Base-by-base conservation (phyloP, 2,329 filamentous ascomycete species). In the Ceratocystis harringtonii region DNA sequence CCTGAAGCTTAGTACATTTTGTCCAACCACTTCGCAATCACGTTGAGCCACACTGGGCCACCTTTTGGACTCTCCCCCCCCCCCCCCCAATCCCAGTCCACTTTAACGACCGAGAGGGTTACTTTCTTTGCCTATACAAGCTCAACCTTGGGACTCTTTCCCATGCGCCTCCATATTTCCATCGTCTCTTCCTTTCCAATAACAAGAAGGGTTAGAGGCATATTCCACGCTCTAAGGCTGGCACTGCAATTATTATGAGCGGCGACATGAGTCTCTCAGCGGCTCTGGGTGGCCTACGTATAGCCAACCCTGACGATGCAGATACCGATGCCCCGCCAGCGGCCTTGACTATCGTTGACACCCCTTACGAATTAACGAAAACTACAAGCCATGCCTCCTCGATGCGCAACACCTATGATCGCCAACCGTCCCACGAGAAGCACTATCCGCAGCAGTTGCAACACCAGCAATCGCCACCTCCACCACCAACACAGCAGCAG, bases 261-360 rank as follows among this genome's bases (percentile, higher is more conserved):
- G 90, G 89, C 76, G 91, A 96, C 79, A 79, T 96, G 74, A 95
- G 89, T 77, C 84, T 97, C 70, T 94, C 91, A 73, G 89, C 92
- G 78, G 90, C 90, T 73, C 82, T 97, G 72, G 94, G 94, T 73
- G 92, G 92, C 72, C 80, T 99, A 76, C 90, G 92, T 75, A 97
- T 99, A 75, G 92, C 94, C 72, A 99, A 97, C 76, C 92, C 92
- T 65, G 92, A 96, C 78, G 85, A 94, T 77, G 52, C 52, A 25
- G 52, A 57, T 12, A 81, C 83, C 69, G 75, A 74, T 57, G 72
- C 69, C 69, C 70, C 66, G 64, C 69, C 65, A 68, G 68, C 45
- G 43, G 36, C 17, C 12, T 63, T 48, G 62, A 68, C 63, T 25
- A 28, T 52, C 44, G 55, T 44, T 30, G 50, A 65, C 25, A 3